Evolutionary conservation across 495 filamentous ascomycete genomes (phyloP).

Genomic region (Elasticomyces elasticus): DNA sequence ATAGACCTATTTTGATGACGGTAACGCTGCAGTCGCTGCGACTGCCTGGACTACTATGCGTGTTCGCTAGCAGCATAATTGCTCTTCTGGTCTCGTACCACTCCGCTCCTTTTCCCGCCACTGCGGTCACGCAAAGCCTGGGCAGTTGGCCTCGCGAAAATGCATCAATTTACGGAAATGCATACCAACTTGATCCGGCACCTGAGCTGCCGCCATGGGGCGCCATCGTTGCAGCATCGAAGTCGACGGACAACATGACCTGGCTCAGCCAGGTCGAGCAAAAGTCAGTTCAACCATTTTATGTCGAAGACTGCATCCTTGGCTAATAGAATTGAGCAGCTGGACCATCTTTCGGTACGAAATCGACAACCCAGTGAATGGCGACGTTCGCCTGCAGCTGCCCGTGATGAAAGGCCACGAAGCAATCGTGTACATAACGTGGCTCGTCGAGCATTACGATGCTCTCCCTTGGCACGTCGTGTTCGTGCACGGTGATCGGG

Average conservation of each 20-base stretch:
- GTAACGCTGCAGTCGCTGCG: neutral
- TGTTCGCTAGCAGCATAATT: neutral
- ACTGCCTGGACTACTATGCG: neutral
- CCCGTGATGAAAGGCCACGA: conserved; percentile 55
- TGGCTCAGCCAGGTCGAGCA: neutral
- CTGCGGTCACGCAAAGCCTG: neutral
- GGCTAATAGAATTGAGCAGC: neutral
- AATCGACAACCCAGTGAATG: conserved; percentile 7
- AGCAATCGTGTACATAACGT: conserved; percentile 63
- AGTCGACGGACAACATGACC: neutral
- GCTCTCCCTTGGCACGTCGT: conserved; percentile 53
- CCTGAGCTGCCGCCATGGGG: neutral
- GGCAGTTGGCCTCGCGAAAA: neutral
- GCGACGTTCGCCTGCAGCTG: conserved; percentile 1
- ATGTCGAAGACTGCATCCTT: neutral
- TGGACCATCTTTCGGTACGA: conserved; percentile 9
- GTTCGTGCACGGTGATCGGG: conserved; percentile 56
- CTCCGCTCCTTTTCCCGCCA: neutral
- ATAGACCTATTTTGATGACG: neutral
- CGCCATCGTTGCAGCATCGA: neutral
- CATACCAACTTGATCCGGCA: neutral
- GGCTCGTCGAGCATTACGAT: conserved; percentile 62
- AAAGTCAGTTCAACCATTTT: neutral
- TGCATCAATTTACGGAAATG: neutral
- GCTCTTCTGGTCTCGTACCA: neutral